These are phyloP conservation scores for Entoloma clypeatum DNA, from an alignment of 1,284 basidiomycete species.

Conservation along the genomic window DNA sequence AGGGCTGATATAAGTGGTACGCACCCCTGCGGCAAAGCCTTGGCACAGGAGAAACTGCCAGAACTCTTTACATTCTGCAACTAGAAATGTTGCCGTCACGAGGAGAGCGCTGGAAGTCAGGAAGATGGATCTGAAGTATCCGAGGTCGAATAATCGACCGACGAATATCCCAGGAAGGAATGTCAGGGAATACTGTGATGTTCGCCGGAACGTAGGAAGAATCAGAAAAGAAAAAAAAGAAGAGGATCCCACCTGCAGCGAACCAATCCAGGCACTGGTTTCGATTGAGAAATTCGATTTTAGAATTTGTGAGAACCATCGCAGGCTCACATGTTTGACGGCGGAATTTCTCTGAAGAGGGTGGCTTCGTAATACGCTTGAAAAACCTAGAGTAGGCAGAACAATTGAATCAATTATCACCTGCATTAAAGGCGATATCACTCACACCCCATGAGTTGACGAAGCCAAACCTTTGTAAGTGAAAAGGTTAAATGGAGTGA, in stretches of 20 bases:
- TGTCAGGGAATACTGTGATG: constrained; percentile 31
- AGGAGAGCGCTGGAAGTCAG: constrained; percentile 42
- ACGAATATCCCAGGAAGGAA: constrained; percentile 43
- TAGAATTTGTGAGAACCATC: constrained; percentile 7
- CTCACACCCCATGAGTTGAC: constrained; percentile 47
- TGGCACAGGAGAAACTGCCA: constrained; percentile 61
- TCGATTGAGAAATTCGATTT: not conserved
- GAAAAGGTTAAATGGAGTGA: too few relatives aligned
- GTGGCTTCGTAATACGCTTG: constrained; percentile 50
- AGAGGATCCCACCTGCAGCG: constrained; percentile 59
- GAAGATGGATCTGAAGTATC: constrained; percentile 48
- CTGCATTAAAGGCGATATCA: constrained; percentile 3
- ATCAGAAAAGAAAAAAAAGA: not conserved
- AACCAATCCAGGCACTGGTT: constrained; percentile 72
- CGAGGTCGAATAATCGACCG: constrained; percentile 59
- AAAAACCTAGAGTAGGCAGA: constrained; percentile 37
- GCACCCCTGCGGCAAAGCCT: constrained; percentile 47
- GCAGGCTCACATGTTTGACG: constrained; percentile 56
- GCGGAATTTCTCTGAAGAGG: constrained; percentile 34
- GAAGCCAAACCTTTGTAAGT: constrained; percentile 45
- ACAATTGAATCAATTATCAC: not conserved
- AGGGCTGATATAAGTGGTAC: constrained; percentile 13
- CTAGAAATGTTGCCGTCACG: constrained; percentile 49
- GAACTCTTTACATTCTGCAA: constrained; percentile 51
- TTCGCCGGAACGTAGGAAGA: not conserved